Evolutionary conservation across 2,329 filamentous ascomycete species (phyloP).

Genomic region (Penicillium verrucosum): DNA sequence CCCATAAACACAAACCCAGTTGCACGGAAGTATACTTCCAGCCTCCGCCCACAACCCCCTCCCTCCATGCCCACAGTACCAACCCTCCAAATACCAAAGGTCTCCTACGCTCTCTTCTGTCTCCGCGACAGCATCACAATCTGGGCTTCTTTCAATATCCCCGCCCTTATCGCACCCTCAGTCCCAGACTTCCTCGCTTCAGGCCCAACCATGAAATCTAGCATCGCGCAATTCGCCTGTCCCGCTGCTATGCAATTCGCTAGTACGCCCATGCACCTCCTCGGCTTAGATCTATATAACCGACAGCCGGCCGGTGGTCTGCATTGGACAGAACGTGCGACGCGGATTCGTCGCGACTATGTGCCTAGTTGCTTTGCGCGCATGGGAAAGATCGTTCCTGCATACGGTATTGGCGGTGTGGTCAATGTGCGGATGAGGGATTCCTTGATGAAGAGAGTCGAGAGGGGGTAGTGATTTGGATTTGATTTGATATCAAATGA

Average conservation of each 20-base stretch:
- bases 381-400: conserved; percentile 81
- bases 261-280: conserved; percentile 78
- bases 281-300: conserved; percentile 86
- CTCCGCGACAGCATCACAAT: conserved; percentile 82
- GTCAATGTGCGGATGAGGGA: conserved; percentile 72
- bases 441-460: conserved; percentile 60
- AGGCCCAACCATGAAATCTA: conserved; percentile 48
- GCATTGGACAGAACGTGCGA: conserved; percentile 59
- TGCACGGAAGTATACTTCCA: conserved; percentile 2
- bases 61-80: neutral
- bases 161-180: conserved; percentile 69
- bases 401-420: conserved; percentile 84
- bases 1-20: conserved; percentile 2
- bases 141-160: conserved; percentile 88
- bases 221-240: conserved; percentile 73
- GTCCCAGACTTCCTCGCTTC: conserved; percentile 55
- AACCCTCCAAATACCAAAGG: conserved; percentile 57
- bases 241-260: conserved; percentile 75
- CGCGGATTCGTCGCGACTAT: conserved; percentile 72
- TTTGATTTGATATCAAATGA: neutral
- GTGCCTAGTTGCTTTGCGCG: conserved; percentile 68
- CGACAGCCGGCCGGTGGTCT: conserved; percentile 48
- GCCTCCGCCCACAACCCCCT: conserved; percentile 8
- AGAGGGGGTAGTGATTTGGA: conserved; percentile 29
- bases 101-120: conserved; percentile 76